phyloP scores from a whole-genome alignment of 1,284 basidiomycete species.

The Cutaneotrichosporon sp. region DNA sequence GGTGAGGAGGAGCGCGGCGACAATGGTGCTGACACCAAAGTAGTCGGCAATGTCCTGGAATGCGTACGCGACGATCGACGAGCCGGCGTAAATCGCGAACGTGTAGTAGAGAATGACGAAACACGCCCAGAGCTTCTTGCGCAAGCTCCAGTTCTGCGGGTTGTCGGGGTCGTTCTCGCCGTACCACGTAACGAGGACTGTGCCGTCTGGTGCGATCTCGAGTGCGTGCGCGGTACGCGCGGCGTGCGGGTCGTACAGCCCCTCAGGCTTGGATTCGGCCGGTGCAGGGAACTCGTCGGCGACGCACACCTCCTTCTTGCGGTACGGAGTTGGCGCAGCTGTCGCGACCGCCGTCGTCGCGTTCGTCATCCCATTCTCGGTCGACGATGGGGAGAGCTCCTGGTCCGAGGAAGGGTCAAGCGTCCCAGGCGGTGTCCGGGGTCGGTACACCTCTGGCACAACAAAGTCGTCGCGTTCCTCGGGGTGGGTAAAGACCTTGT shows the following conservation, averaged over 20 bases:
- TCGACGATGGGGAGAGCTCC: too few species aligned
- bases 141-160: slow-evolving; percentile 62
- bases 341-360: too few species aligned
- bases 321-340: background rate
- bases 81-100: slow-evolving; percentile 23
- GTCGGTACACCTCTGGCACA: slow-evolving; percentile 13
- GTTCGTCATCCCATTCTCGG: too few species aligned
- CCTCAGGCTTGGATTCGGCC: background rate
- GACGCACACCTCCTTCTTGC: background rate
- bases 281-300: background rate
- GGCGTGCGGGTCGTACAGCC: background rate
- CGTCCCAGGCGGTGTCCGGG: background rate
- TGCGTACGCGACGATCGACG: slow-evolving; percentile 11
- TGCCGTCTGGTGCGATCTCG: slow-evolving; percentile 7
- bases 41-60: slow-evolving; percentile 7
- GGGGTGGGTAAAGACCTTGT: slow-evolving; percentile 21
- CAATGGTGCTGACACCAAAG: slow-evolving; percentile 9
- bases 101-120: slow-evolving; percentile 57
- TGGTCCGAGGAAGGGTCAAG: too few species aligned
- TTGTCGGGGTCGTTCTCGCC: slow-evolving; percentile 59
- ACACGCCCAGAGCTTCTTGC: slow-evolving; percentile 60
- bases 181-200: slow-evolving; percentile 56
- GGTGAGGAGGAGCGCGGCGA: slow-evolving; percentile 10
- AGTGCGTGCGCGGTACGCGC: slow-evolving; percentile 1
- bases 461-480: slow-evolving; percentile 19